phyloP scores from a whole-genome alignment of 257 asterid species.

The Plantago ovata region DNA sequence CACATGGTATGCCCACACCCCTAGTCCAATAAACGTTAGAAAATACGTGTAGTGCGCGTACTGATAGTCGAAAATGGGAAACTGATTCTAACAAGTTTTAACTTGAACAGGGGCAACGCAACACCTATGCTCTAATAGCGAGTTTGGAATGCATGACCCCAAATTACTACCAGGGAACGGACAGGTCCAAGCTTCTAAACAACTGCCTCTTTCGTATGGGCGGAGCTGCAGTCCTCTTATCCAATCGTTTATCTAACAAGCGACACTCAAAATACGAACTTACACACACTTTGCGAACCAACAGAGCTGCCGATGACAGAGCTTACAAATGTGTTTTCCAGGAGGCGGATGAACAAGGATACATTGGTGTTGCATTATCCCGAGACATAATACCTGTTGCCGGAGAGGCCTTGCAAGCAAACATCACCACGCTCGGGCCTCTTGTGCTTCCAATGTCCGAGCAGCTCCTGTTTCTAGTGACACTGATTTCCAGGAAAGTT shows the following conservation, averaged over 20 bases:
- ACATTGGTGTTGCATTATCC: constrained; percentile 33
- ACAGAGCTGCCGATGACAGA: constrained; percentile 40
- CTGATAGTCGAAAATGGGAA: neutral
- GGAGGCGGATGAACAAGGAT: constrained; percentile 38
- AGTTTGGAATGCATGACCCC: constrained; percentile 40
- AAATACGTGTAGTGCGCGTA: neutral
- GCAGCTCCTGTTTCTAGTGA: constrained; percentile 35
- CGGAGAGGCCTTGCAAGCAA: constrained; percentile 39
- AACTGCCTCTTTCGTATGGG: constrained; percentile 58
- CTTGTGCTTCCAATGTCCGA: constrained; percentile 46
- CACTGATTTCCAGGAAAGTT: constrained; percentile 29
- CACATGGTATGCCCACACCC: too few species aligned
- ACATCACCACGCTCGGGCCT: constrained; percentile 47
- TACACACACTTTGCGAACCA: constrained; percentile 40
- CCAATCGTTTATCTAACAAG: constrained; percentile 29
- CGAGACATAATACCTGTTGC: constrained; percentile 40
- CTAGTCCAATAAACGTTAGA: neutral
- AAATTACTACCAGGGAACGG: constrained; percentile 42
- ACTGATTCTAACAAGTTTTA: neutral
- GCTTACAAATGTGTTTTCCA: constrained; percentile 43
- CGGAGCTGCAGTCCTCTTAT: constrained; percentile 44
- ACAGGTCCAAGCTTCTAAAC: constrained; percentile 43
- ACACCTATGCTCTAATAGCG: constrained; percentile 50
- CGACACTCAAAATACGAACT: constrained; percentile 39
- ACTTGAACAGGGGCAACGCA: constrained; percentile 38